Conservation (phyloP, 352 stramenopile species). For the Globisporangium ultimum region DNA sequence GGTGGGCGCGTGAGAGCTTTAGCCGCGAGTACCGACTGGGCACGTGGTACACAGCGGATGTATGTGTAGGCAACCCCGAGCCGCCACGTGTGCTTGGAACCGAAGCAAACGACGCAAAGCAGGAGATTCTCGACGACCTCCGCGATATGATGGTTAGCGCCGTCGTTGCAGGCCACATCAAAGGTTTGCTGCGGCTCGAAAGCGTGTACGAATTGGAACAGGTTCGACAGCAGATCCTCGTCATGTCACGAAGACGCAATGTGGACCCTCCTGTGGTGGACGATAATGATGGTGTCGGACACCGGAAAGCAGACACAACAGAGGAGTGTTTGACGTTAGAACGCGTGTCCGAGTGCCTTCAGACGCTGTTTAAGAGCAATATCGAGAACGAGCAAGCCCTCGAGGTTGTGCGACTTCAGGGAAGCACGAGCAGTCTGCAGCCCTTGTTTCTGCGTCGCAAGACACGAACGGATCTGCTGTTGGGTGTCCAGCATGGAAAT, state of each 20-base stretch:
- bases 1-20: conserved; percentile 80
- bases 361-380: conserved; percentile 28
- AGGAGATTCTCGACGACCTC: background rate
- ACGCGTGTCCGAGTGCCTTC: conserved; percentile 30
- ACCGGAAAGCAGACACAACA: background rate
- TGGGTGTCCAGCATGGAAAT: conserved; percentile 35
- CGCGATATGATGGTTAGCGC: conserved; percentile 10
- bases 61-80: conserved; percentile 16
- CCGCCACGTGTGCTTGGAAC: background rate
- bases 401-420: conserved; percentile 43
- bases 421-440: background rate
- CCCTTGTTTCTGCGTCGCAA: conserved; percentile 48
- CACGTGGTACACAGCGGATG: conserved; percentile 70
- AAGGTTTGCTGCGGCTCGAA: conserved; percentile 43
- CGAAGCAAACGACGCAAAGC: background rate
- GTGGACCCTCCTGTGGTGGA: conserved; percentile 19
- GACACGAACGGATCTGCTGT: conserved; percentile 39
- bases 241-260: conserved; percentile 18
- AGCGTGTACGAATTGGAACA: conserved; percentile 53
- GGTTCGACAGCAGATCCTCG: conserved; percentile 57
- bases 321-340: conserved; percentile 17
- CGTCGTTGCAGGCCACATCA: conserved; percentile 29
- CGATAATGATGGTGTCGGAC: background rate
- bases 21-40: conserved; percentile 70
- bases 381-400: conserved; percentile 34